Conservation (phyloP, 2,329 filamentous ascomycete species). For the Biscogniauxia sp. region DNA sequence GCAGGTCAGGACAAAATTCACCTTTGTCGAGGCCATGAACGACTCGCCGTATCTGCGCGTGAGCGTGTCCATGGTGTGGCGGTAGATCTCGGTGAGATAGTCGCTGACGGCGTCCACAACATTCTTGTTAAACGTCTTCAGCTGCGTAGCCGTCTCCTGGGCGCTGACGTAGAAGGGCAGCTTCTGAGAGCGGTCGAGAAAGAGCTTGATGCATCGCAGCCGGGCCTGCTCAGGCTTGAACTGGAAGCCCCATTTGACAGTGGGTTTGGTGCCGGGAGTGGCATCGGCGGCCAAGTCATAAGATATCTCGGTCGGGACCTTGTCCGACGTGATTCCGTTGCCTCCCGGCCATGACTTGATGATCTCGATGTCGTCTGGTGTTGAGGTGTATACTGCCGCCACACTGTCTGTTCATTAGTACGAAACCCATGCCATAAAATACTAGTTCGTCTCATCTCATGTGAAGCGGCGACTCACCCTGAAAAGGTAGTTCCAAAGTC, state of each 20-base stretch:
- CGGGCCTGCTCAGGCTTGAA: slow-evolving; percentile 75
- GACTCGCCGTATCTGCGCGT: slow-evolving; percentile 72
- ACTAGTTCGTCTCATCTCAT: background rate
- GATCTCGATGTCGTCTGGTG: slow-evolving; percentile 76
- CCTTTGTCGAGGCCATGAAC: slow-evolving; percentile 73
- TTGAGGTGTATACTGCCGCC: slow-evolving; percentile 71
- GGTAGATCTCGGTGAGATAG: slow-evolving; percentile 73
- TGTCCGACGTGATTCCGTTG: slow-evolving; percentile 84
- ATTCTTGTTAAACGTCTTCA: slow-evolving; percentile 72
- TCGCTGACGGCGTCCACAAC: slow-evolving; percentile 78
- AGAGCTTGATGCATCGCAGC: slow-evolving; percentile 79
- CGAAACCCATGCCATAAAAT: background rate
- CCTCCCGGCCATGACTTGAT: slow-evolving; percentile 84
- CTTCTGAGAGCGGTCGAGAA: slow-evolving; percentile 77
- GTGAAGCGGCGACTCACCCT: slow-evolving; percentile 51
- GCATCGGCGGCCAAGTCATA: slow-evolving; percentile 47
- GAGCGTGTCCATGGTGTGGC: slow-evolving; percentile 76
- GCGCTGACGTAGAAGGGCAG: slow-evolving; percentile 78
- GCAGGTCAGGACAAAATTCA: slow-evolving; percentile 78
- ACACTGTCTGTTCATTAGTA: slow-evolving; percentile 46
- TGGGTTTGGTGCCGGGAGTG: slow-evolving; percentile 42
- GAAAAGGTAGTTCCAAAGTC: slow-evolving; percentile 86
- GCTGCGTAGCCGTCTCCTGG: slow-evolving; percentile 71
- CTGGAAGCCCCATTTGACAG: slow-evolving; percentile 76
- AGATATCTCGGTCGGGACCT: slow-evolving; percentile 78